These are phyloP conservation scores for Astrothelium macrocarpum DNA, from an alignment of 495 filamentous ascomycete genomes.

Conservation along the genomic window DNA sequence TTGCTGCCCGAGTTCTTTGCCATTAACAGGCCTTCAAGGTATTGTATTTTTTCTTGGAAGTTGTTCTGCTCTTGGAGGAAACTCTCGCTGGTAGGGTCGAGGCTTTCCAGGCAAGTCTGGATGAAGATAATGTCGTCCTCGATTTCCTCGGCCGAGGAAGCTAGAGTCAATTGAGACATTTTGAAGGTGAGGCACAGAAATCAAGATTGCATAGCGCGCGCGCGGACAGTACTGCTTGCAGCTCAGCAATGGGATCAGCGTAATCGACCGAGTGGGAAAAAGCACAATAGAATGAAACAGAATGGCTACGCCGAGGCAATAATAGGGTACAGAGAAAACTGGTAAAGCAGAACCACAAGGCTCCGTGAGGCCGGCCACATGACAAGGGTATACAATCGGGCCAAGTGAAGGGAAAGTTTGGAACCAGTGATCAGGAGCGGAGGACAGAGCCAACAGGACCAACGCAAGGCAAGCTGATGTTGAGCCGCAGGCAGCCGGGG, in stretches of 20 bases:
- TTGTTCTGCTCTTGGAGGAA: constrained; percentile 10
- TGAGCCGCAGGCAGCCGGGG: constrained; percentile 1
- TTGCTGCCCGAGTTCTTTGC: constrained; percentile 2
- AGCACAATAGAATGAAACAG: neutral
- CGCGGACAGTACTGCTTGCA: neutral
- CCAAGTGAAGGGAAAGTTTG: neutral
- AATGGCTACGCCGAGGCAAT: neutral
- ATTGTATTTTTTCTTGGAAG: constrained; percentile 6
- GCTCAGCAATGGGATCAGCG: neutral
- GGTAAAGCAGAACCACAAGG: neutral
- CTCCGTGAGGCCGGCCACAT: neutral
- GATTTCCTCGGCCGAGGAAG: constrained; percentile 13
- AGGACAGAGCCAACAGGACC: neutral
- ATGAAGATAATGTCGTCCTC: constrained; percentile 25
- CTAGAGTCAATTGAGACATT: neutral
- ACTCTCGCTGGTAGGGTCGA: constrained; percentile 21
- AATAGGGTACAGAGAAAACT: too few species aligned
- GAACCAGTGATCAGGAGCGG: neutral
- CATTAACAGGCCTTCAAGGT: constrained; percentile 7
- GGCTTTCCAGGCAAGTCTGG: constrained; percentile 17
- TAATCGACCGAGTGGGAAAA: neutral
- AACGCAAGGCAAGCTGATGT: neutral
- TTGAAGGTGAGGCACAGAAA: neutral
- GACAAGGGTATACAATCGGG: neutral
- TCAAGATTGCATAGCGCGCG: neutral